These are phyloP conservation scores for Teratosphaeria gauchensis DNA, from an alignment of 2,329 filamentous ascomycete genomes.

Conservation along the genomic window DNA sequence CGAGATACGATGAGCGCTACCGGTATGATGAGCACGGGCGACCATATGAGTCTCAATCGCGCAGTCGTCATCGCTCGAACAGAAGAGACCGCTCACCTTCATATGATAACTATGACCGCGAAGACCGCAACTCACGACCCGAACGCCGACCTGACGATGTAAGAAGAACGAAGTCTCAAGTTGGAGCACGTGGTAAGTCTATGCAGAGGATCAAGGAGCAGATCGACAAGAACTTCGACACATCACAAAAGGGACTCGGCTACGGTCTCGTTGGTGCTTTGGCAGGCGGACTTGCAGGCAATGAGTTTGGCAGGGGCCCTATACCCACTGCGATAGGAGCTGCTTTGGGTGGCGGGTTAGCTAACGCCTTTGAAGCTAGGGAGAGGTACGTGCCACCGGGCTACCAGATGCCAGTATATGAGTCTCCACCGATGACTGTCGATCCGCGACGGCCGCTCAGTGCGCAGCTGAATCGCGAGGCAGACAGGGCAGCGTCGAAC, in stretches of 20 bases:
- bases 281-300: conserved; percentile 21
- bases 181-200: conserved; percentile 18
- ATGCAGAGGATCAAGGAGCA: conserved; percentile 9
- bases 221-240: conserved; percentile 20
- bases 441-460: conserved; percentile 8
- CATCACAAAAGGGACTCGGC: conserved; percentile 16
- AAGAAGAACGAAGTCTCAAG: conserved; percentile 5
- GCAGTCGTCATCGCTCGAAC: not conserved
- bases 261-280: conserved; percentile 20
- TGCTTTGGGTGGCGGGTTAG: conserved; percentile 19
- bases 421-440: conserved; percentile 2
- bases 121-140: not conserved
- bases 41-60: conserved; percentile 2
- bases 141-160: conserved; percentile 3
- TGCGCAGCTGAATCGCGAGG: not conserved
- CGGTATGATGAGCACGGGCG: conserved; percentile 10
- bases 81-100: conserved; percentile 4
- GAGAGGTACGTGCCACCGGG: conserved; percentile 17
- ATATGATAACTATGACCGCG: conserved; percentile 1
- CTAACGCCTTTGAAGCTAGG: conserved; percentile 22
- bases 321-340: conserved; percentile 17
- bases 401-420: not conserved
- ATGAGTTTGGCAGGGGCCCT: conserved; percentile 17
- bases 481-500: not conserved
- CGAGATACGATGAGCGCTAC: conserved; percentile 4